phyloP scores from a whole-genome alignment of 2,329 filamentous ascomycete genomes.

The Exophiala phaeomuriformis region DNA sequence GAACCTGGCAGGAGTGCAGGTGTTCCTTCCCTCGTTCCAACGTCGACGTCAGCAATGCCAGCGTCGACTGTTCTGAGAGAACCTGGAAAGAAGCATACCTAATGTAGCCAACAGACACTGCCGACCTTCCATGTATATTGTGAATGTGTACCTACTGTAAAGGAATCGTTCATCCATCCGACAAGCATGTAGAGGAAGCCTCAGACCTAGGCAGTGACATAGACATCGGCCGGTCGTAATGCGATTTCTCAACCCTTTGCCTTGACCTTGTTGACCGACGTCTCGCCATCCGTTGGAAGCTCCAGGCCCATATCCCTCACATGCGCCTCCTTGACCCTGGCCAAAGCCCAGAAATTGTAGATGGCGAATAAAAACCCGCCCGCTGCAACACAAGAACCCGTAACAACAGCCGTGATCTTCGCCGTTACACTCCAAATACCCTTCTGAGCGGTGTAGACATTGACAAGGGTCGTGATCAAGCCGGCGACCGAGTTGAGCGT shows the following conservation, averaged over 20 bases:
- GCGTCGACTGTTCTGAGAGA: too few relatives aligned
- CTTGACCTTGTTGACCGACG: conserved; percentile 22
- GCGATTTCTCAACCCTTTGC: conserved; percentile 17
- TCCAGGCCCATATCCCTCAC: conserved; percentile 29
- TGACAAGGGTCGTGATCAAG: conserved; percentile 44
- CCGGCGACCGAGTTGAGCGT: conserved; percentile 46
- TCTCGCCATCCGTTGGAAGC: conserved; percentile 13
- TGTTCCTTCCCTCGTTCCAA: too few relatives aligned
- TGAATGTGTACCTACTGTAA: too few relatives aligned
- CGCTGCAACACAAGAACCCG: conserved; percentile 20
- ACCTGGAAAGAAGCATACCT: too few relatives aligned
- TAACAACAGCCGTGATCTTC: conserved; percentile 28
- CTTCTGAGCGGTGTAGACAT: conserved; percentile 37
- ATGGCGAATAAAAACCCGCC: conserved; percentile 29
- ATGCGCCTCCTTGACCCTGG: conserved; percentile 31
- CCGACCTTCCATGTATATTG: too few relatives aligned
- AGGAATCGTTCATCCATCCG: too few relatives aligned
- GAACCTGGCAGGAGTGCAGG: too few relatives aligned
- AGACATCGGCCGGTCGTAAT: conserved; percentile 12
- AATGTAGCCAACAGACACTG: too few relatives aligned
- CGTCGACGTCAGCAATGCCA: too few relatives aligned
- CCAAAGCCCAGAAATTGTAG: conserved; percentile 35
- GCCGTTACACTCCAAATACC: conserved; percentile 31
- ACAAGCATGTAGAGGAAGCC: neutral
- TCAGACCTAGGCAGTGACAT: conserved; percentile 2